Conservation (phyloP, 768 basidiomycete genomes). For the Leucocoprinus sp. region DNA sequence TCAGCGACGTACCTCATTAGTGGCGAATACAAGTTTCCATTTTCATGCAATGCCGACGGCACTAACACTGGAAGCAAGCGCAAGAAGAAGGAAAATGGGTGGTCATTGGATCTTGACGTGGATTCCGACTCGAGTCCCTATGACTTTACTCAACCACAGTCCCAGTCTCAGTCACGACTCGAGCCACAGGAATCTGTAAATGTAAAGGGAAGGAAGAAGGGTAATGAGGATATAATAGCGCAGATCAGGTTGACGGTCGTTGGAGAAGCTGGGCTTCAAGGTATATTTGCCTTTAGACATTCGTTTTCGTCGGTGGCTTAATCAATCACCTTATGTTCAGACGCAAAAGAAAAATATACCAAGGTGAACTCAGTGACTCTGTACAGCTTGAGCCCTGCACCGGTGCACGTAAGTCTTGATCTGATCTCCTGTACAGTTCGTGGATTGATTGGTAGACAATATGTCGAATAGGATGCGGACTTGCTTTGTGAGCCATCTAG, state of each 20-base stretch:
- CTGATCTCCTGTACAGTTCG: neutral
- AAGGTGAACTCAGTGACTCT: constrained; percentile 52
- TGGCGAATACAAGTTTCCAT: constrained; percentile 34
- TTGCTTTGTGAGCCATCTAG: constrained; percentile 34
- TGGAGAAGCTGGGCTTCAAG: constrained; percentile 54
- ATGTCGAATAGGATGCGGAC: constrained; percentile 32
- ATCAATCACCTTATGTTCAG: constrained; percentile 25
- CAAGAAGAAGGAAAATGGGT: constrained; percentile 13
- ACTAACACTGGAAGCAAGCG: neutral
- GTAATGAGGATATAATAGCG: constrained; percentile 23
- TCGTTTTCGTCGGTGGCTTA: neutral
- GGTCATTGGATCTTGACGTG: constrained; percentile 18
- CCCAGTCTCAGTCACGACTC: neutral
- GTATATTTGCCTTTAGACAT: constrained; percentile 29
- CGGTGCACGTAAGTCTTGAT: constrained; percentile 42
- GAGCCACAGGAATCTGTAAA: neutral
- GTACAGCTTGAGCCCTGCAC: constrained; percentile 65
- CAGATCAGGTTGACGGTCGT: constrained; percentile 48
- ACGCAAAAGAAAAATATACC: constrained; percentile 41
- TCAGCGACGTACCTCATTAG: constrained; percentile 68
- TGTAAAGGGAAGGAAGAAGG: constrained; percentile 15
- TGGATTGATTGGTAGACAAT: neutral
- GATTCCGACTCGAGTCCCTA: constrained; percentile 27
- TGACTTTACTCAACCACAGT: constrained; percentile 12
- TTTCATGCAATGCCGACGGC: neutral